Evolutionary conservation across 2,329 filamentous ascomycete species (phyloP).

Genomic region (Pyrenophora tritici-repentis): DNA sequence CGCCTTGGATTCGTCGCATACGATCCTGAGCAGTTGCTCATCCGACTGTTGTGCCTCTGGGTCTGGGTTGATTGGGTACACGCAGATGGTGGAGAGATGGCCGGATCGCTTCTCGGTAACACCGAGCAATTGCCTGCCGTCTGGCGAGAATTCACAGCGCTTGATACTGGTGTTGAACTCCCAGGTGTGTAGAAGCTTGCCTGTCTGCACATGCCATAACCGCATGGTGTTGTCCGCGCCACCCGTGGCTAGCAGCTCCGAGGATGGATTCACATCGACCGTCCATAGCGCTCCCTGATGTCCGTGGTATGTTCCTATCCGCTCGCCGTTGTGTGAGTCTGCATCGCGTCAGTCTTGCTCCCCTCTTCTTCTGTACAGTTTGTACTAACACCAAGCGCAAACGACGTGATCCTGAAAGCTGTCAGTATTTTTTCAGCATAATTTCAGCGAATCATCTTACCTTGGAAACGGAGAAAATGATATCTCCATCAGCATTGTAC

Average conservation of each 20-base stretch:
- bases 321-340: conserved; percentile 92
- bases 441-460: not conserved
- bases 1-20: conserved; percentile 89
- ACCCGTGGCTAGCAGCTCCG: conserved; percentile 88
- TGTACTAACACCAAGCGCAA: conserved; percentile 77
- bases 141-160: conserved; percentile 95
- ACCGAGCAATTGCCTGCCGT: conserved; percentile 85
- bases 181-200: conserved; percentile 94
- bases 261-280: conserved; percentile 92
- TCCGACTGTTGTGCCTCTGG: conserved; percentile 81
- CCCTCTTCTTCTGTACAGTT: not conserved
- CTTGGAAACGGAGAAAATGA: conserved; percentile 81
- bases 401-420: conserved; percentile 75
- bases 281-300: conserved; percentile 99
- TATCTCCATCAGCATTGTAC: conserved; percentile 84
- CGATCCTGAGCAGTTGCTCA: conserved; percentile 83
- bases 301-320: conserved; percentile 90
- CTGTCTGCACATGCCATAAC: conserved; percentile 93
- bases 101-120: conserved; percentile 99
- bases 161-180: conserved; percentile 97
- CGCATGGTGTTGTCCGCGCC: conserved; percentile 98
- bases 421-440: not conserved
- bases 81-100: conserved; percentile 89
- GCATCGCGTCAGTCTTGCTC: conserved; percentile 27
- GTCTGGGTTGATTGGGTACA: conserved; percentile 86